Evolutionary conservation across 2,329 filamentous ascomycete species (phyloP).

Genomic region (Colletotrichum caudatum): DNA sequence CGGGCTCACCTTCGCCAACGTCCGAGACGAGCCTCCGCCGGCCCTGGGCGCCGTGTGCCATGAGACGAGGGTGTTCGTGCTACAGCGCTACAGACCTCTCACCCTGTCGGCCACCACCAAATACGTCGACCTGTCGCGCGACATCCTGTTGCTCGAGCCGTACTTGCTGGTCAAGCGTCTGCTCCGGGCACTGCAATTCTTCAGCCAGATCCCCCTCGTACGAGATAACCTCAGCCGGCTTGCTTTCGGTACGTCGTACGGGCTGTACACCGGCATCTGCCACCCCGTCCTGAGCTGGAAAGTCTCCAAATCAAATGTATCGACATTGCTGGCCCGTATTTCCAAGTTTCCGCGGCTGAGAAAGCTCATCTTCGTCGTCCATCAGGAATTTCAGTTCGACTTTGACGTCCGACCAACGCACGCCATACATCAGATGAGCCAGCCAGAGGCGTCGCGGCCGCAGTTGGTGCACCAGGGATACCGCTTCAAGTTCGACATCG

Average conservation of each 20-base stretch:
- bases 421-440: slow-evolving; percentile 31
- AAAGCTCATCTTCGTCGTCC: slow-evolving; percentile 59
- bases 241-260: slow-evolving; percentile 61
- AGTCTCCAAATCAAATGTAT: slow-evolving; percentile 58
- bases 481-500: slow-evolving; percentile 61
- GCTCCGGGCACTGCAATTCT: slow-evolving; percentile 59
- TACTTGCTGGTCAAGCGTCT: slow-evolving; percentile 61
- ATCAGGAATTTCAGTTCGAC: slow-evolving; percentile 62
- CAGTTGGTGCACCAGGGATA: slow-evolving; percentile 60
- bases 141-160: slow-evolving; percentile 61
- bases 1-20: slow-evolving; percentile 61
- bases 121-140: slow-evolving; percentile 58
- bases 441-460: slow-evolving; percentile 46
- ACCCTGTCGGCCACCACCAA: slow-evolving; percentile 60
- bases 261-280: slow-evolving; percentile 58
- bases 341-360: slow-evolving; percentile 56
- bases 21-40: slow-evolving; percentile 59
- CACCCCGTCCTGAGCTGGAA: slow-evolving; percentile 61
- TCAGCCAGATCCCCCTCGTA: slow-evolving; percentile 59
- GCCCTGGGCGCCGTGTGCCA: slow-evolving; percentile 58
- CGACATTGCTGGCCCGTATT: slow-evolving; percentile 55
- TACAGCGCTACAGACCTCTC: slow-evolving; percentile 58
- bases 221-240: slow-evolving; percentile 55
- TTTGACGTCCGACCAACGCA: slow-evolving; percentile 51
- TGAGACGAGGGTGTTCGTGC: slow-evolving; percentile 57